A percentile compares a stretch with the other conserved stretches of the same genome.
These are phyloP conservation scores for Paraphysoderma sedebokerense DNA, from an alignment of 371 early-diverging fungal genomes.

Conservation along the genomic window DNA sequence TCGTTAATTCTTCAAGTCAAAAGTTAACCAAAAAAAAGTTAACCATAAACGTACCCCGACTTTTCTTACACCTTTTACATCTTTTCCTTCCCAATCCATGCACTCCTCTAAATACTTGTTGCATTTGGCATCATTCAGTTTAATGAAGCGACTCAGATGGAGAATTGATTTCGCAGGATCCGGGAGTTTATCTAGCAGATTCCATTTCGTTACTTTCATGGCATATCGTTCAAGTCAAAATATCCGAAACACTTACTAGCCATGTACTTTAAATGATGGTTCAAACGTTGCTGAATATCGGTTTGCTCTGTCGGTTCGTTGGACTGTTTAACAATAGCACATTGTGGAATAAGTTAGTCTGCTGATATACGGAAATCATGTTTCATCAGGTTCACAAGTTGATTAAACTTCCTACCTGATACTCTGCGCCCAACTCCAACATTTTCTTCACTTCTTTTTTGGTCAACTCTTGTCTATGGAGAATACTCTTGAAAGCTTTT, in stretches of 20 bases:
- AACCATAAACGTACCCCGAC: constrained; percentile 12
- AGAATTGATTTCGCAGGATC: constrained; percentile 30
- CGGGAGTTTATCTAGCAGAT: constrained; percentile 23
- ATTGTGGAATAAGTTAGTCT: constrained; percentile 9
- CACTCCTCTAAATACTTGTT: constrained; percentile 27
- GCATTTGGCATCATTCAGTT: constrained; percentile 24
- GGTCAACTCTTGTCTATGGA: too few relatives aligned
- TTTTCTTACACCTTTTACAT: constrained; percentile 33
- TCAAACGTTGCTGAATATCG: constrained; percentile 6
- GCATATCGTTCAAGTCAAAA: not conserved
- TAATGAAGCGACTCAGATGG: constrained; percentile 30
- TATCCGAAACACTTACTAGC: not conserved
- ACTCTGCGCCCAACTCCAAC: too few relatives aligned
- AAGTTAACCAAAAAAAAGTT: constrained; percentile 3
- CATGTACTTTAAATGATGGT: too few relatives aligned
- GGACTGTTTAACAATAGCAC: constrained; percentile 3
- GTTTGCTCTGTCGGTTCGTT: constrained; percentile 1
- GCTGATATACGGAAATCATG: too few relatives aligned
- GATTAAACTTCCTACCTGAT: too few relatives aligned
- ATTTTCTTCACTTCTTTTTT: too few relatives aligned
- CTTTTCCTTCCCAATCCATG: constrained; percentile 29
- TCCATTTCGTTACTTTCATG: constrained; percentile 4
- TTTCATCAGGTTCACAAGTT: too few relatives aligned
- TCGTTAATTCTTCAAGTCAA: too few relatives aligned
- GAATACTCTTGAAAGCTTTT: too few relatives aligned